Conservation (phyloP, 768 basidiomycete species). For the Podaxis rugospora region DNA sequence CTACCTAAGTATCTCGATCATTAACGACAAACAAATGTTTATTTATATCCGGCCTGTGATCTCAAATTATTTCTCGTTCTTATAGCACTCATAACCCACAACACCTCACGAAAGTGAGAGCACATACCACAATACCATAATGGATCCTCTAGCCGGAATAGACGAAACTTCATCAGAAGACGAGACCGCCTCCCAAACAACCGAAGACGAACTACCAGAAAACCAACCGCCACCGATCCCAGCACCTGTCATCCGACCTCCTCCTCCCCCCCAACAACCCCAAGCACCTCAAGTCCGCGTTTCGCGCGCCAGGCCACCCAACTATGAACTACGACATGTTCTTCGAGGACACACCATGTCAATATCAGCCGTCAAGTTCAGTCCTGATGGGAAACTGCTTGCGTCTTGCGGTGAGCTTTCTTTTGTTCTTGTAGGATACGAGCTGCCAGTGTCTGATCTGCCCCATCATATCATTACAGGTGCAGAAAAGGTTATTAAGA, state of each 20-base stretch:
- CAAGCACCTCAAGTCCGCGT: conserved; percentile 16
- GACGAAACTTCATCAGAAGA: conserved; percentile 53
- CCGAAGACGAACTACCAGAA: conserved; percentile 78
- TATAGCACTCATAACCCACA: neutral
- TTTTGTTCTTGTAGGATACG: conserved; percentile 12
- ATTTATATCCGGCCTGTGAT: neutral
- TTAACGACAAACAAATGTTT: neutral
- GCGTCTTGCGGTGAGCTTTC: conserved; percentile 77
- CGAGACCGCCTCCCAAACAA: conserved; percentile 75
- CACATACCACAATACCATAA: conserved; percentile 9
- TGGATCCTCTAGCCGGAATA: conserved; percentile 44
- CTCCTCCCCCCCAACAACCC: conserved; percentile 23
- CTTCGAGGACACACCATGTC: conserved; percentile 77
- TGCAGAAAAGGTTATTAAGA: conserved; percentile 74
- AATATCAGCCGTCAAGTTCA: conserved; percentile 89
- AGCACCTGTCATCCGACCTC: conserved; percentile 25
- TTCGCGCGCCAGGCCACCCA: conserved; percentile 31
- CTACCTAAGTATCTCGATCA: neutral
- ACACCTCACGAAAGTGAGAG: neutral
- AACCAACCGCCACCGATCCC: conserved; percentile 33
- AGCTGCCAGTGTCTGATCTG: conserved; percentile 7
- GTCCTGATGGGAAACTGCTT: conserved; percentile 78
- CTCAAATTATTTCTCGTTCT: neutral
- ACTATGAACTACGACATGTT: conserved; percentile 64
- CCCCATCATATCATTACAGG: conserved; percentile 33